Conservation (phyloP, 2,329 filamentous ascomycete species). For the Fusarium pseudoanthophilum region DNA sequence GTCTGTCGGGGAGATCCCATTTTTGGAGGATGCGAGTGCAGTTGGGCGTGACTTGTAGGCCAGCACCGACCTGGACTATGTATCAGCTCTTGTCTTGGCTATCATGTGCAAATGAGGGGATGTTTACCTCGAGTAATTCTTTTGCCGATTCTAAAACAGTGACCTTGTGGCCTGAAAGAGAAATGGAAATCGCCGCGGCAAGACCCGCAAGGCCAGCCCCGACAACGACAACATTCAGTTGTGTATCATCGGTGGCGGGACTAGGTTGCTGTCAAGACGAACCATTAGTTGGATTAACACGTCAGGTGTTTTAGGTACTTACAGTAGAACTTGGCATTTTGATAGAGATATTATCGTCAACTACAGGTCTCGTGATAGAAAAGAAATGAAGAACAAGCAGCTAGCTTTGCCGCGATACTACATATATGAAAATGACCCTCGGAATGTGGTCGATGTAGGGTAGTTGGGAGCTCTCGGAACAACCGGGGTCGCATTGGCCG, state of each 20-base stretch:
- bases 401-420: not conserved
- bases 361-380: not conserved
- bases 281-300: fast-evolving
- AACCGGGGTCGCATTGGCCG: not conserved
- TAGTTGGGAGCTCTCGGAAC: not conserved
- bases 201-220: not conserved
- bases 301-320: fast-evolving
- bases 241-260: fast-evolving
- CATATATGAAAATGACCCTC: not conserved
- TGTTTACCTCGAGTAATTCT: not conserved
- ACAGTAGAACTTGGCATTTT: not conserved
- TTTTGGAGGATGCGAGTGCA: conserved; percentile 60
- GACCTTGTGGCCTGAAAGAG: not conserved
- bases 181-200: not conserved
- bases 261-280: fast-evolving
- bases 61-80: conserved; percentile 54
- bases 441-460: not conserved
- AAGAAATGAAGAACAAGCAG: not conserved
- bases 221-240: fast-evolving
- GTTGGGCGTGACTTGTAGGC: conserved; percentile 64
- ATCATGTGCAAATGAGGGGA: no score
- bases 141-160: not conserved
- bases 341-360: fast-evolving
- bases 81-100: not conserved
- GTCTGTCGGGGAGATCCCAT: conserved; percentile 59